Evolutionary conservation across 2,329 filamentous ascomycete genomes (phyloP), one percentile per base, ranked within the genome.

Genomic region (Colletotrichum tropicicola): DNA sequence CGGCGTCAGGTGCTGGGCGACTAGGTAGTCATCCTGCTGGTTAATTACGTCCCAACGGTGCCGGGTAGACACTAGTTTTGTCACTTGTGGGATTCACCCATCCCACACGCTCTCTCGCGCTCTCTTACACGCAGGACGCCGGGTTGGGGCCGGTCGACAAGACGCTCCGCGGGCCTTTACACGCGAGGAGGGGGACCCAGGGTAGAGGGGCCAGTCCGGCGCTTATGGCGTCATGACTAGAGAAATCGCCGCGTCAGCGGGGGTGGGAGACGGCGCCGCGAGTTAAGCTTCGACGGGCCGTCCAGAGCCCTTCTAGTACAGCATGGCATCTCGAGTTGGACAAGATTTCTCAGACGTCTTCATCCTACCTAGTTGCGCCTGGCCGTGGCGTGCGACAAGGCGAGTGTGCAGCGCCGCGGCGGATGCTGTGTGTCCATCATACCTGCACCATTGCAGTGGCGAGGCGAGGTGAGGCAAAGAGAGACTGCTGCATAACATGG

Each of bases 221-320:
- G 57, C 49, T 62, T 65, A 65, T 62, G 37, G 62, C 62, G 62
- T 65, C 57, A 62, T 62, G 51, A 25, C 44, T 30, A 17, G 32
- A 51, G 19, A 41, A 60, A 21, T 19, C 61, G 48, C 41, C 56
- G 56, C 25, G 41, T 21, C 41, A 28, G 37, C 32, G 37, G 37
- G 49, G 27, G 23, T n/a, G n/a, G n/a, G n/a, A 52, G 19, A 45
- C 47, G 37, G 19, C 32, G 30, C 25, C 21, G 37, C 8, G 49
- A 9, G 39, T 19, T 43, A 19, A 61, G 44, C 61, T 55, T 65
- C 43, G 35, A 44, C n/a, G 43, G 49, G 6, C 55, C 48, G 56
- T 49, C n/a, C 48, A 30, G n/a, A 21, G 21, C 41, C 19, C 28
- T 52, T 27, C n/a, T n/a, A n/a, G n/a, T n/a, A n/a, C n/a, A n/a